Conservation (phyloP, 73 alveolate genomes). For the Tetrahymena malaccensis region DNA sequence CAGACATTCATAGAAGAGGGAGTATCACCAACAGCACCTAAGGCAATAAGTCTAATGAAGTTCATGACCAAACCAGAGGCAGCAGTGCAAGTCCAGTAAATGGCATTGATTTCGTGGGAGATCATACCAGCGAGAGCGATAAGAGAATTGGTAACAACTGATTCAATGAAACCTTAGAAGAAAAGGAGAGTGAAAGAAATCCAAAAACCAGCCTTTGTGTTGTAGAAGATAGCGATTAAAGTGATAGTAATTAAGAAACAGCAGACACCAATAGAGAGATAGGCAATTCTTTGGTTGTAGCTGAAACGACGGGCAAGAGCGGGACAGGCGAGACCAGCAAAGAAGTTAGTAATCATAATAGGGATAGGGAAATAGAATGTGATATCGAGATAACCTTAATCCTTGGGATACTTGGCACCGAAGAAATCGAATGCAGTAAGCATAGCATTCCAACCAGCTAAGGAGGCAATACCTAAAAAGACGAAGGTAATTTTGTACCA, state of each 20-base stretch:
- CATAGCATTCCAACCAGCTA: conserved; percentile 44
- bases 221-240: neutral
- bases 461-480: conserved; percentile 25
- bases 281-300: neutral
- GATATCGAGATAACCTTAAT: neutral
- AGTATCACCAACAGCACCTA: neutral
- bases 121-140: neutral
- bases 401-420: neutral
- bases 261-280: neutral
- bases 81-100: neutral
- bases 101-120: neutral
- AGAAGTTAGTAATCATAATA: neutral
- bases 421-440: conserved; percentile 24
- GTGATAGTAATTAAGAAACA: neutral
- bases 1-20: neutral
- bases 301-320: neutral
- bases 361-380: conserved; percentile 24
- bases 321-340: neutral
- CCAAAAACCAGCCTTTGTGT: neutral
- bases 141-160: neutral
- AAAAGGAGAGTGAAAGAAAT: neutral
- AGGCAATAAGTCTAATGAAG: neutral
- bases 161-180: neutral
- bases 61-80: neutral
- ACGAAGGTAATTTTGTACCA: conserved; percentile 12